Evolutionary conservation across 2,329 filamentous ascomycete genomes (phyloP), one percentile per base, ranked within the genome.

Genomic region (Claviceps capensis): DNA sequence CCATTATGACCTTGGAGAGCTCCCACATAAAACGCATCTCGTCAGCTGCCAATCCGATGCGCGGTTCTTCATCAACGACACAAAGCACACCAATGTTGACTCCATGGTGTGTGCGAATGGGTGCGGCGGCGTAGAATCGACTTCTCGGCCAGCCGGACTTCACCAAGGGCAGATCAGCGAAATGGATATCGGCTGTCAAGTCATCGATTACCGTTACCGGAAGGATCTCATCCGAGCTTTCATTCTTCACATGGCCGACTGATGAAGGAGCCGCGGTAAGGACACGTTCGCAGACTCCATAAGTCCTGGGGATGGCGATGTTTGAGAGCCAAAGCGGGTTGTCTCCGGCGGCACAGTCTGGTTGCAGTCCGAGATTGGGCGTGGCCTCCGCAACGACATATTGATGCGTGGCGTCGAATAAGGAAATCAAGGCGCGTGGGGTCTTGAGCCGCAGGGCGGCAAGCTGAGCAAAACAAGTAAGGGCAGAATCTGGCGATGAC

Each of bases 331-430:
- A 54, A 7, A 61, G 55, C n/a, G 34, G 43, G 5, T 37, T n/a
- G 44, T 40, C 2, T 6, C 26, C 26, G 16, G 51, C 51, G 22
- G 22, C 6, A n/a, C 23, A 42, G 11, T 23, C 13, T 37, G 45
- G 41, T 40, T 41, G 46, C 41, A 54, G 51, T 17, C 51, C 36
- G 9, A 54, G 43, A 6, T 44, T 40, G 5, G 54, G 52, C 2
- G 72, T 72, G 6, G 72, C 70, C 54, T 77, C 73, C 47, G 72
- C 72, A 19, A 77, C 60, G 26, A 76, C 61, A 51, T 75, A 67
- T 54, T 77, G 72, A 50, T 66, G 58, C 9, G 64, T 62, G 5
- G 62, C 62, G 58, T 74, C 73, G 53, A 77, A 75, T 19, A 77
- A 63, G 3, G 73, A 76, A 46, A 77, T 66, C 19, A 75, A 54